Evolutionary conservation across 2,329 filamentous ascomycete species (phyloP).

Genomic region (Cryphonectria carpinicola): DNA sequence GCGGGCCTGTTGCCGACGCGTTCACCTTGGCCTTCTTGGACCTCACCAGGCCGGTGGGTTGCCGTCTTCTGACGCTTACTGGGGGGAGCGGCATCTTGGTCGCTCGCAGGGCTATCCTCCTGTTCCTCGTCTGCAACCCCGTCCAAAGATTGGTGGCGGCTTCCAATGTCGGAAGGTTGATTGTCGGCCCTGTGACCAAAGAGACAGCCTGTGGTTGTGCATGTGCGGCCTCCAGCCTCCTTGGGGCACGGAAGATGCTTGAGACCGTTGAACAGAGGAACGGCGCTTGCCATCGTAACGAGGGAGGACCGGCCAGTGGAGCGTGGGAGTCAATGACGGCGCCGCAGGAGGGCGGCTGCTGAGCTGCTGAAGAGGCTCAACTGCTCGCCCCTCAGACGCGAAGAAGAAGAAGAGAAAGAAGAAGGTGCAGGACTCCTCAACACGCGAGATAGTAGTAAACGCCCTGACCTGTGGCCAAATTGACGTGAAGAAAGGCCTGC

Average conservation of each 20-base stretch:
- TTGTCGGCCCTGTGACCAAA: constrained; percentile 25
- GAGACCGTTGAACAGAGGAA: constrained; percentile 29
- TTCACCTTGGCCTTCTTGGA: neutral
- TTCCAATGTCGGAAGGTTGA: neutral
- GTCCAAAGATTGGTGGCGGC: constrained; percentile 7
- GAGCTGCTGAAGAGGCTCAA: neutral
- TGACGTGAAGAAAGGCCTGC: neutral
- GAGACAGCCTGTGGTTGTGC: constrained; percentile 25
- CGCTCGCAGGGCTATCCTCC: too few relatives aligned
- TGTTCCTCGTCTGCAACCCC: constrained; percentile 11
- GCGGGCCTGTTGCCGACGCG: neutral
- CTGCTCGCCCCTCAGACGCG: neutral
- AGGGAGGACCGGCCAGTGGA: neutral
- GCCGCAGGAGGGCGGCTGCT: neutral
- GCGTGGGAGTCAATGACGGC: neutral
- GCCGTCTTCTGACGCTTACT: constrained; percentile 13
- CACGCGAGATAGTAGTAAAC: neutral
- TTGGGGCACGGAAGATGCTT: constrained; percentile 29
- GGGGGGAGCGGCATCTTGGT: neutral
- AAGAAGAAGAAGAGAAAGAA: too few relatives aligned
- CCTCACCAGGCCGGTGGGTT: neutral
- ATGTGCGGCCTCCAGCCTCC: constrained; percentile 25
- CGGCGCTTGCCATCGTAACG: constrained; percentile 16
- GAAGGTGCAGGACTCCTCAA: neutral
- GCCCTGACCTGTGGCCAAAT: neutral